These are phyloP conservation scores for Actinomucor elegans DNA, from an alignment of 371 early-diverging fungal genomes.

Conservation along the genomic window DNA sequence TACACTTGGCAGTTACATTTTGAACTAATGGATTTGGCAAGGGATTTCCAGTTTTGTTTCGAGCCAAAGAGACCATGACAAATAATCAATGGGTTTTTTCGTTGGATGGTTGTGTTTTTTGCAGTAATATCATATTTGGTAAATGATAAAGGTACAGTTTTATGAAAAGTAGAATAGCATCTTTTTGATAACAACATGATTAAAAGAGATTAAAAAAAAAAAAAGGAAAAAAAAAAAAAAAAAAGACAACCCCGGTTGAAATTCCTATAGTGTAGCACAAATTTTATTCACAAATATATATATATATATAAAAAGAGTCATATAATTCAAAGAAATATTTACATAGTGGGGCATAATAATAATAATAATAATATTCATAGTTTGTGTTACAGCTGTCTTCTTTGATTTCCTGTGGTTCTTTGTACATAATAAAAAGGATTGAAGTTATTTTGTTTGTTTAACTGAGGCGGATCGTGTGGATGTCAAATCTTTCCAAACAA, in stretches of 20 bases:
- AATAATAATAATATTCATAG: background rate
- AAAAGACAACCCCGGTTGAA: no score
- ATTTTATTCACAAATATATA: no score
- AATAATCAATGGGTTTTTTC: slow-evolving; percentile 53
- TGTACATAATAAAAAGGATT: background rate
- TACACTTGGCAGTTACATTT: slow-evolving; percentile 62
- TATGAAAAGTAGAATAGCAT: background rate
- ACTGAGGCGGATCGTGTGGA: background rate
- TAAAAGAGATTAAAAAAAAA: background rate
- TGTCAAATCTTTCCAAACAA: slow-evolving; percentile 43
- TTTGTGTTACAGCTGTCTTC: slow-evolving; percentile 1
- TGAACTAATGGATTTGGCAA: slow-evolving; percentile 72
- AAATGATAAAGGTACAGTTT: slow-evolving; percentile 24
- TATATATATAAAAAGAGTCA: background rate
- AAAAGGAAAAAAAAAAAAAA: background rate
- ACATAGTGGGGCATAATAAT: background rate
- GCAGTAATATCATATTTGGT: slow-evolving; percentile 14
- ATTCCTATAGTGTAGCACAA: no score
- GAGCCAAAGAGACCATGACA: slow-evolving; percentile 94
- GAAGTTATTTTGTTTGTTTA: background rate
- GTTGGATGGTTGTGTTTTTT: background rate
- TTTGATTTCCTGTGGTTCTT: slow-evolving; percentile 1
- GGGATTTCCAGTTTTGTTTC: slow-evolving; percentile 90
- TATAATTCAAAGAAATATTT: background rate
- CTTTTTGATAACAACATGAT: background rate